Base-by-base conservation (phyloP, 352 stramenopile species). In the Globisporangium irregulare region DNA sequence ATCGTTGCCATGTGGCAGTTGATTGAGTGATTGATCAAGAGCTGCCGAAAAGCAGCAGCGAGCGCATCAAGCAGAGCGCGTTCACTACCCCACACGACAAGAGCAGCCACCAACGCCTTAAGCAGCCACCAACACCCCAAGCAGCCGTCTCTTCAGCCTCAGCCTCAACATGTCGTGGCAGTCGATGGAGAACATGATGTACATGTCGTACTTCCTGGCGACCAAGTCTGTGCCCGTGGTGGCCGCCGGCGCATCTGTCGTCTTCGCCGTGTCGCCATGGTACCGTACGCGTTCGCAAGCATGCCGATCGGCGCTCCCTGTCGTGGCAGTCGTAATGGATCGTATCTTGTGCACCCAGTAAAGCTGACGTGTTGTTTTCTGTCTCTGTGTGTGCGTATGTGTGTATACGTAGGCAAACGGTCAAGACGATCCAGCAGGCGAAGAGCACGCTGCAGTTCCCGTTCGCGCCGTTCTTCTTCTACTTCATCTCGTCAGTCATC, bases 381-480 rank as follows among this genome's bases (percentile, higher is more conserved):
- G 32, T 34, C 64, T 24, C 9, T 53, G 32, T 46, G 8, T n/a
- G 2, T 24, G 20, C 27, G 20, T 46, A 20, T 18, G 12, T 55
- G 29, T 29, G 22, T 8, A 25, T 55, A 4, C 25, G 24, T 56
- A 93, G 85, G 78, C 79, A 82, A 12, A 93, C 85, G 7, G 71
- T 91, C 50, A 64, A 75, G 34, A 80, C 76, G 53, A 94, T 94
- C 70, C 74, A 81, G 50, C 79, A 80, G 59, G 63, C 84, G 18
- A 81, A 84, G 50, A 91, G 78, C 65, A 94, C 87, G 51, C 68
- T 92, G 48, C 83, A 92, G 74, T 92, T 89, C 71, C 74, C 85
- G 55, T 93, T 93, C 67, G 83, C 81, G 38, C 87, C 85, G 6
- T 93, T 93, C 69, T 94, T 91, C 70, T 93, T 93, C 73, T 94